phyloP scores from a whole-genome alignment of 148 eudicot species.

The Selenicereus undatus region DNA sequence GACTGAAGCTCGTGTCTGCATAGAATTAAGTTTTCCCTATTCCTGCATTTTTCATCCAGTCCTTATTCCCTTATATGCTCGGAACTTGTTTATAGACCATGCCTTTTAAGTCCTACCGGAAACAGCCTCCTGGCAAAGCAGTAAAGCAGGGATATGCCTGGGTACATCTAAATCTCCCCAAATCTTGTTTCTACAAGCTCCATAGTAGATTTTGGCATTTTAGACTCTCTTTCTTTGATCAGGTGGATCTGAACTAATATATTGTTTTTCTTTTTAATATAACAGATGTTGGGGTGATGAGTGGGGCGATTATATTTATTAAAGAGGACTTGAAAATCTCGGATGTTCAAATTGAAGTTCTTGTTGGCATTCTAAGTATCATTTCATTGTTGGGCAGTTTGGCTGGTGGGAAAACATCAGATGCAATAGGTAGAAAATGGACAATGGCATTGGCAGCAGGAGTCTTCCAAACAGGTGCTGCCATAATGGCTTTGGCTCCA shows the following conservation, averaged over 20 bases:
- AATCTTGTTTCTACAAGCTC: background rate
- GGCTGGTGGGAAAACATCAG: constrained; percentile 53
- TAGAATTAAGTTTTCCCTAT: no score
- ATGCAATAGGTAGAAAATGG: constrained; percentile 54
- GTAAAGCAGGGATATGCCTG: background rate
- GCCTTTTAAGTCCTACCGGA: no score
- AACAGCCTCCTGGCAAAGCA: background rate
- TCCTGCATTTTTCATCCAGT: no score
- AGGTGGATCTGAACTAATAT: background rate
- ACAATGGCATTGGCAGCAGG: constrained; percentile 43
- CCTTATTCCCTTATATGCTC: no score
- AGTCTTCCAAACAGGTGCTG: constrained; percentile 47
- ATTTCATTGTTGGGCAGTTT: constrained; percentile 40
- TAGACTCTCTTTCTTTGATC: background rate
- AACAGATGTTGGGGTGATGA: constrained; percentile 57
- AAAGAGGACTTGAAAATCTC: constrained; percentile 34
- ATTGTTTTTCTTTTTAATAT: background rate
- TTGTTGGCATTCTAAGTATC: constrained; percentile 42
- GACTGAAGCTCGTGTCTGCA: no score
- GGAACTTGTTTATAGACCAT: no score
- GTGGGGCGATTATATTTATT: constrained; percentile 50
- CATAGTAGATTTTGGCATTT: background rate
- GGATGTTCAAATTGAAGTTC: constrained; percentile 39
- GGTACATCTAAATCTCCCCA: background rate
- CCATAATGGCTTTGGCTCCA: constrained; percentile 50